These are phyloP conservation scores for Eutypa lata DNA, from an alignment of 2,329 filamentous ascomycete genomes.

Conservation along the genomic window DNA sequence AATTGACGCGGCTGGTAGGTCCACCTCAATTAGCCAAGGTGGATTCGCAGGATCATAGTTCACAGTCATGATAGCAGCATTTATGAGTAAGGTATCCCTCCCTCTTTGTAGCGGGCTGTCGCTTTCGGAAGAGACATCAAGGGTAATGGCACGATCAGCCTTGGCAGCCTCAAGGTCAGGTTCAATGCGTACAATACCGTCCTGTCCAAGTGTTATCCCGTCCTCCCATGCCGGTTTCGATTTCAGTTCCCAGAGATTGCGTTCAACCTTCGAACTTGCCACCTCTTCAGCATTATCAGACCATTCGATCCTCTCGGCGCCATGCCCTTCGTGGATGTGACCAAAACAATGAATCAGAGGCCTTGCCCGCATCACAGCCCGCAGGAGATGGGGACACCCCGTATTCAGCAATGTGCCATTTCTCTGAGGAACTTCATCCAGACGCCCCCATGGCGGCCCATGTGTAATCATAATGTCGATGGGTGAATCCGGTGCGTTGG, in stretches of 20 bases:
- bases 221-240: background rate
- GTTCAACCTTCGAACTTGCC: background rate
- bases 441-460: background rate
- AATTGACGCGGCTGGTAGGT: background rate
- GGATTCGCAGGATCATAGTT: background rate
- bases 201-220: background rate
- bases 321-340: background rate
- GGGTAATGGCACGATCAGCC: background rate
- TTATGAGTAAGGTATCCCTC: background rate
- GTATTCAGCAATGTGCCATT: background rate
- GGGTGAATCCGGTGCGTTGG: background rate
- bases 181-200: background rate
- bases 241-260: background rate
- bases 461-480: background rate
- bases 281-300: background rate
- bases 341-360: background rate
- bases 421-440: background rate
- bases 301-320: conserved; percentile 1
- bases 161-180: background rate
- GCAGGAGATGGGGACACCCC: background rate
- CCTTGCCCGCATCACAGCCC: background rate
- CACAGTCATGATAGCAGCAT: background rate
- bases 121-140: background rate
- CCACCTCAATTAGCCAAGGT: background rate
- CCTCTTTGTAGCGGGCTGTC: background rate